Evolutionary conservation across 2,329 filamentous ascomycete species (phyloP), one percentile per base, ranked within the genome.

Genomic region (Diaporthe batatas): DNA sequence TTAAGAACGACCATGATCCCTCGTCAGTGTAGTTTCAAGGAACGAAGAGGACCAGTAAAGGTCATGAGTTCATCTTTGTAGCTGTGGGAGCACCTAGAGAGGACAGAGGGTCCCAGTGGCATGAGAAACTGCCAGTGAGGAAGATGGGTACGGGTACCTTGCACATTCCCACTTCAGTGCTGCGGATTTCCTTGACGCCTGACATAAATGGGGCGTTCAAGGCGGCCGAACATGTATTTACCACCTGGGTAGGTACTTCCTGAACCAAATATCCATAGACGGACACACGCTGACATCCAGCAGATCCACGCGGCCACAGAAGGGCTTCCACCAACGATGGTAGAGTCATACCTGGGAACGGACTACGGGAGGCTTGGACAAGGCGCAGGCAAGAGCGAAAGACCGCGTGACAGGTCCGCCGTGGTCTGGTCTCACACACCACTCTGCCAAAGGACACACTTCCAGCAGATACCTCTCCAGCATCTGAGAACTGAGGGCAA

Each of bases 371-470:
- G 53, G 54, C 54, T 57, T 57, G 54, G 54, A 57, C 36, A 57
- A 57, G 54, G 54, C 54, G 54, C 32, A 57, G 54, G 54, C 54
- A 57, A 57, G 54, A 57, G 54, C 18, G 29, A 57, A 57, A 57
- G 54, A 57, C 54, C 54, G 54, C 54, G 54, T 57, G 54, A 57
- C 54, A 57, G 54, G 54, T 57, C 54, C 54, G 54, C 54, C 54
- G 54, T 57, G 54, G 54, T 57, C 54, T 57, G 54, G 54, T 57
- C 18, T 57, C 54, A 57, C 54, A 55, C 53, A 36, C 54, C 54
- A 57, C 54, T 57, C 54, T 49, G 21, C 21, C 44, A 49, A 49
- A 49, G 21, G 44, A 49, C 44, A 49, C 21, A n/a, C 21, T 49
- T 49, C 44, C 44, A 49, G 44, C 44, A n/a, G 44, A 49, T 49